These are phyloP conservation scores for Elsinoe australis DNA, from an alignment of 2,329 filamentous ascomycete genomes.

Conservation along the genomic window DNA sequence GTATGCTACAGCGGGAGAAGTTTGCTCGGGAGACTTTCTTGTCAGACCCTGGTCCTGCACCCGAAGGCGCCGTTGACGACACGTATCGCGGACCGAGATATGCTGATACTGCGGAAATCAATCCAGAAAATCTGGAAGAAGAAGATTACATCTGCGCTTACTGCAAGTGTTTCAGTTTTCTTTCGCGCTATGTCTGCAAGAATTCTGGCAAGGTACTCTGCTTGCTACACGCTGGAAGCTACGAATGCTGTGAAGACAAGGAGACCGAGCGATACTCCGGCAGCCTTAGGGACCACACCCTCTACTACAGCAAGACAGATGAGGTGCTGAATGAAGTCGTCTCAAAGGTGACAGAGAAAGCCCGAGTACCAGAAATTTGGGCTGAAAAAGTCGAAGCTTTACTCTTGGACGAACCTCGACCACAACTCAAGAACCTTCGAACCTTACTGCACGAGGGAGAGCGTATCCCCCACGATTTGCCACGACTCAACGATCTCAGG, in stretches of 20 bases:
- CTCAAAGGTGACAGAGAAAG: constrained; percentile 77
- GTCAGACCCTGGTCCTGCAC: constrained; percentile 40
- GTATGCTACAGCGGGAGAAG: constrained; percentile 67
- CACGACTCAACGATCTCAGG: constrained; percentile 71
- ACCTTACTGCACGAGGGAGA: constrained; percentile 86
- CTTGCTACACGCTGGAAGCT: constrained; percentile 68
- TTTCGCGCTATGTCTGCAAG: constrained; percentile 82
- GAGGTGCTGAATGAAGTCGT: constrained; percentile 59
- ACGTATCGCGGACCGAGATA: constrained; percentile 29
- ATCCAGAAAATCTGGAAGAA: constrained; percentile 57
- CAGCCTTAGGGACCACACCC: constrained; percentile 52
- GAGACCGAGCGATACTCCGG: constrained; percentile 59
- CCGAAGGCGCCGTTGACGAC: constrained; percentile 34
- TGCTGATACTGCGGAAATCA: constrained; percentile 50
- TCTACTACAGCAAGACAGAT: constrained; percentile 70
- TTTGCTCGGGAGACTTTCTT: constrained; percentile 61
- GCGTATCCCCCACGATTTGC: constrained; percentile 84
- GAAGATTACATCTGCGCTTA: constrained; percentile 87
- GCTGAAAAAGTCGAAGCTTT: constrained; percentile 79
- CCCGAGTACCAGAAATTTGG: constrained; percentile 78
- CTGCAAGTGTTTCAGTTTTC: constrained; percentile 86
- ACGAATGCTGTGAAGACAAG: constrained; percentile 68
- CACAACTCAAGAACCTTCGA: constrained; percentile 78
- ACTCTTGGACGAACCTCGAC: constrained; percentile 74
- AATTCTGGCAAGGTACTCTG: constrained; percentile 77